phyloP scores from a whole-genome alignment of 106 monocot genomes.

The Agapanthus africanus region DNA sequence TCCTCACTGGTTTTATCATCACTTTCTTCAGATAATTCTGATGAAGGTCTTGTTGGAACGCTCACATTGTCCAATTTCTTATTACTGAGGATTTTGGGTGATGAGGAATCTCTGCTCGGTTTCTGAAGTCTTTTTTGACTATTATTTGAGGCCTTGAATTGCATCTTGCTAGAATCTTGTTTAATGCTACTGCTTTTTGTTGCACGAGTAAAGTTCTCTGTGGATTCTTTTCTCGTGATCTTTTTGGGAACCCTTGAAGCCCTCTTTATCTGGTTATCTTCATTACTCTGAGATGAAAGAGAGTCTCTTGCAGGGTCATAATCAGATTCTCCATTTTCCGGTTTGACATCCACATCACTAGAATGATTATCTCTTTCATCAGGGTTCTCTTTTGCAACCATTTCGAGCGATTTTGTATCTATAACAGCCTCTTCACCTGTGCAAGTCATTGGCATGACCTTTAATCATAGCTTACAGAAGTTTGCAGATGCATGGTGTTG shows the following conservation, averaged over 20 bases:
- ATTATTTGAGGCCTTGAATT: conserved; percentile 46
- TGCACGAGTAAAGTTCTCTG: conserved; percentile 37
- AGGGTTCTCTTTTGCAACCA: conserved; percentile 68
- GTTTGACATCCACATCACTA: conserved; percentile 39
- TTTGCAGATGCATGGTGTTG: too few species aligned
- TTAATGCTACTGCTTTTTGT: conserved; percentile 34
- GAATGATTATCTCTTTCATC: conserved; percentile 49
- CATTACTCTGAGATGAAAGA: conserved; percentile 42
- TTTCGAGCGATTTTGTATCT: too few species aligned
- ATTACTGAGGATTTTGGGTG: conserved; percentile 22
- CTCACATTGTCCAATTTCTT: conserved; percentile 40
- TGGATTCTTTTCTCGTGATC: conserved; percentile 48
- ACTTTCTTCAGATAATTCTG: conserved; percentile 68
- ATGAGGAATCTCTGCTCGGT: conserved; percentile 23
- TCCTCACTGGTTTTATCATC: conserved; percentile 60
- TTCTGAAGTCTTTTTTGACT: conserved; percentile 50
- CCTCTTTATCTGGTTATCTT: conserved; percentile 48
- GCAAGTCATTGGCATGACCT: too few species aligned
- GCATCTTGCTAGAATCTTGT: conserved; percentile 43
- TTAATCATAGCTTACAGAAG: too few species aligned
- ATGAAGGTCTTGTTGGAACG: conserved; percentile 35
- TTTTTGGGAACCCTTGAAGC: conserved; percentile 61
- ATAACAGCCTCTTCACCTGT: too few species aligned
- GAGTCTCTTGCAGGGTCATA: conserved; percentile 71
- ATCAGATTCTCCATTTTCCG: conserved; percentile 52